Base-by-base conservation (phyloP, 176 grass and related monocot genomes). In the Juncus effusus region DNA sequence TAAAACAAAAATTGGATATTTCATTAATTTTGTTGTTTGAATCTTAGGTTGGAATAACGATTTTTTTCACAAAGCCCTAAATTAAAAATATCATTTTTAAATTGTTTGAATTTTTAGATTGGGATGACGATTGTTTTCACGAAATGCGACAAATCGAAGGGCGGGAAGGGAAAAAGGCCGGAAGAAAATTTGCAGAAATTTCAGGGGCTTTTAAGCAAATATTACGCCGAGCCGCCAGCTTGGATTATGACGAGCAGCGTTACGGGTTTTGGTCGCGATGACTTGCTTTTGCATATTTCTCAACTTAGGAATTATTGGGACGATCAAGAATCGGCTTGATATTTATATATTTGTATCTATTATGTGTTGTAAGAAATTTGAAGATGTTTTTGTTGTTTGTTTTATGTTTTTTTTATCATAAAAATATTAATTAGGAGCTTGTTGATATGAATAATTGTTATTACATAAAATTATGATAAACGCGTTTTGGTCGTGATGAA, bases 171-270 rank as follows among this genome's bases (percentile, higher is more conserved):
- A 19, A 85, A 64, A 12, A 76, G 80, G 28, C 84, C 88, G 42
- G 83, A 87, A 1, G 94, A 89, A 62, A 93, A 99, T 66, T 88
- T 99, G 80, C 89, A 78, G 70, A 73, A 53, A 67, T 93, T 99
- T 79, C 94, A 93, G 72, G 88, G 92, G 38, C 64, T 81, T 4
- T 84, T 99, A 42, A 84, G 87, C 38, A 57, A 56, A 16, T 59
- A 86, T 61, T 99, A 99, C 63, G 36, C 73, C 36, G 83, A 80
- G 37, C 80, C 88, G 74, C 94, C 94, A 37, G 82, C 94, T 8
- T 99, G 94, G 94, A 84, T 99, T 72, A 99, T 99, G 88, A 93
- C 88, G 9, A 99, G 88, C 16, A 86, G 88, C 37, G 37, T 84
- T 10, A 93, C 77, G 3, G 88, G 94, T 36, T 75, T 93, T 40